phyloP scores from a whole-genome alignment of 306 rosid species.

The Senna siamea region DNA sequence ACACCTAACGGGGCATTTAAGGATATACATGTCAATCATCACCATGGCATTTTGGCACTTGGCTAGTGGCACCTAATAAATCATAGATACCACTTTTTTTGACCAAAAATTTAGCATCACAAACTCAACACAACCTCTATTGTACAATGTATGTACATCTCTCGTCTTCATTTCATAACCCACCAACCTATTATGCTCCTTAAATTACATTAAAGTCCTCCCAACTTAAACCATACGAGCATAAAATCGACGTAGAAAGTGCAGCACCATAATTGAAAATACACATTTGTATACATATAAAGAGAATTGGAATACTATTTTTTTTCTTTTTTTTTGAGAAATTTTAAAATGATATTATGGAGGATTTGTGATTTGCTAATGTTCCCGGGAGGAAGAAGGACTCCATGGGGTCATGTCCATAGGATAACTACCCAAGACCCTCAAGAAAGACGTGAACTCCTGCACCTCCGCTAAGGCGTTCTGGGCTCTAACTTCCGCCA shows the following conservation, averaged over 20 bases:
- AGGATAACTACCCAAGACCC: slow-evolving; percentile 92
- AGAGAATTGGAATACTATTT: too few species aligned
- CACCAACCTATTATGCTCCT: too few species aligned
- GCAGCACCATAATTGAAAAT: too few species aligned
- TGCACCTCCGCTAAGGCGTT: slow-evolving; percentile 95
- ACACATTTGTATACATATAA: too few species aligned
- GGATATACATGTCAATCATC: too few species aligned
- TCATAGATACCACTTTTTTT: background rate
- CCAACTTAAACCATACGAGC: too few species aligned
- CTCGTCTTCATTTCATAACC: background rate
- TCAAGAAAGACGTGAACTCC: slow-evolving; percentile 93
- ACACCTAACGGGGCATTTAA: background rate
- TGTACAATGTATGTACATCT: background rate
- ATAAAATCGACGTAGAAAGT: too few species aligned
- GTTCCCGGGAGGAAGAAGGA: slow-evolving; percentile 42
- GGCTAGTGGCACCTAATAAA: background rate
- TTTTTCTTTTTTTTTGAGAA: too few species aligned
- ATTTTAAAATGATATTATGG: too few species aligned
- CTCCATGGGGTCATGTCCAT: slow-evolving; percentile 98
- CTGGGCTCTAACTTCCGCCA: slow-evolving; percentile 95
- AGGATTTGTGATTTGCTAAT: slow-evolving; percentile 18
- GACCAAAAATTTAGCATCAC: slow-evolving; percentile 1
- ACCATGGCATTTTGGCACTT: background rate
- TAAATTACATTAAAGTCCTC: too few species aligned
- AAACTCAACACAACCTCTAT: background rate